Conservation (phyloP, 2,329 filamentous ascomycete species). For the Lasiodiplodia theobromae region DNA sequence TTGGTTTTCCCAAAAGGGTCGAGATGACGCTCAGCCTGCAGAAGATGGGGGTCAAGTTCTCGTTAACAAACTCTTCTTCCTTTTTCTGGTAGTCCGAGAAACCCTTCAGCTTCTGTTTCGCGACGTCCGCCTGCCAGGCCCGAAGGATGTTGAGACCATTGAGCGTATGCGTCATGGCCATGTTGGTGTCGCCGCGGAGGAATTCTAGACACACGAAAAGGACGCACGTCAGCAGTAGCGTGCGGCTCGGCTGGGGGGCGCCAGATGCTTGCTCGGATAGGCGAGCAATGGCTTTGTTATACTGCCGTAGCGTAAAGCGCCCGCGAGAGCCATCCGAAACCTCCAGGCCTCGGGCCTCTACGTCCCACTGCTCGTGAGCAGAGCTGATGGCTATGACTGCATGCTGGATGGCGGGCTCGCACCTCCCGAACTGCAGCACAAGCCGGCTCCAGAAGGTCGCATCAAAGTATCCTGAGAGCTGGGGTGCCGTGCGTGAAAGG, state of each 20-base stretch:
- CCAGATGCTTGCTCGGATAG: slow-evolving; percentile 44
- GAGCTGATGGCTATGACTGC: slow-evolving; percentile 52
- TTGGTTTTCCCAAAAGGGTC: slow-evolving; percentile 1
- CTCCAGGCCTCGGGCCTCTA: slow-evolving; percentile 35
- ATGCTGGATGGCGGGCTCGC: slow-evolving; percentile 53
- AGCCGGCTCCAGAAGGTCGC: slow-evolving; percentile 50
- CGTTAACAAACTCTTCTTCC: slow-evolving; percentile 15
- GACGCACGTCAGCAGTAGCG: slow-evolving; percentile 52
- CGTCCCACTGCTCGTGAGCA: slow-evolving; percentile 39
- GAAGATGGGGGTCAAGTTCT: slow-evolving; percentile 25
- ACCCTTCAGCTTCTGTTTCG: slow-evolving; percentile 3
- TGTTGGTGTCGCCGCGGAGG: slow-evolving; percentile 48
- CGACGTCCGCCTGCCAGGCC: slow-evolving; percentile 4
- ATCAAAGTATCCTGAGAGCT: slow-evolving; percentile 43
- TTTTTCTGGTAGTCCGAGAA: slow-evolving; percentile 9
- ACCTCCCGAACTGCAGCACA: slow-evolving; percentile 48
- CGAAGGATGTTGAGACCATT: slow-evolving; percentile 52
- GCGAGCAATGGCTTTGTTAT: slow-evolving; percentile 49
- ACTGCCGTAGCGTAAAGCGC: slow-evolving; percentile 48
- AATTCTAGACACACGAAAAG: slow-evolving; percentile 53
- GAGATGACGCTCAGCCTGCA: slow-evolving; percentile 12
- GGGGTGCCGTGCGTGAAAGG: slow-evolving; percentile 46
- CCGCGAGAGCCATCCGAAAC: slow-evolving; percentile 18
- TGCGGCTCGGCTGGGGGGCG: slow-evolving; percentile 42
- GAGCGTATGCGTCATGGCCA: slow-evolving; percentile 52